Base-by-base conservation (phyloP, 2,329 filamentous ascomycete genomes). In the Macroventuria anomochaeta region DNA sequence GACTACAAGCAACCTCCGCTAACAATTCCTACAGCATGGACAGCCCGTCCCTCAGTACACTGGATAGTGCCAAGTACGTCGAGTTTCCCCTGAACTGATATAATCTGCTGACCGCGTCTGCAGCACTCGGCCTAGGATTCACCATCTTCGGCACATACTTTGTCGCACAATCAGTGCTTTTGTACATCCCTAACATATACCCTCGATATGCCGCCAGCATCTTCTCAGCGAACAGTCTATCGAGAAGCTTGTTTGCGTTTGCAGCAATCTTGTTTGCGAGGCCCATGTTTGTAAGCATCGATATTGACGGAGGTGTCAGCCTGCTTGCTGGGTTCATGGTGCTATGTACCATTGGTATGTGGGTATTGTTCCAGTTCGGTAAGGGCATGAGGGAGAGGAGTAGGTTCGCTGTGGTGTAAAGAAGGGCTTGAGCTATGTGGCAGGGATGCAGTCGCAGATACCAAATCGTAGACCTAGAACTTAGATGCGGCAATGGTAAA, bases 121-220 rank as follows among this genome's bases (percentile, higher is more conserved):
- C n/a, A 25, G 23, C 5, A 25, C 23, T 85, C 2, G 84, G 82
- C 0, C 81, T 81, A 0, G 63, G 70, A 5, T 59, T 84, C 1
- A 74, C 82, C 5, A 80, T 81, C 1, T 57, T 72, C 12, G 76
- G 75, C 58, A 76, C 68, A 39, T 69, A 69, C 51, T 63, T 66
- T 43, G 62, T 72, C 36, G 62, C 55, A 5, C 83, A 85, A 75
- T 75, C 77, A 0, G 71, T 83, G 0, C 78, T 83, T 39, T 82
- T 83, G 6, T 90, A 90, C 60, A 78, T 89, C 2, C 82, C 88
- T 25, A 86, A 89, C 53, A 80, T 81, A 7, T 88, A 82, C 63
- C 87, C 12, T 82, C 81, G 53, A 25, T 71, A 70, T 20, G 65
- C 67, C 13, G 70, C 68, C 10, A 66, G 61, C 3, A 86, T 85